Conservation (phyloP, 202 grass and related monocot genomes). For the Musa balbisiana region DNA sequence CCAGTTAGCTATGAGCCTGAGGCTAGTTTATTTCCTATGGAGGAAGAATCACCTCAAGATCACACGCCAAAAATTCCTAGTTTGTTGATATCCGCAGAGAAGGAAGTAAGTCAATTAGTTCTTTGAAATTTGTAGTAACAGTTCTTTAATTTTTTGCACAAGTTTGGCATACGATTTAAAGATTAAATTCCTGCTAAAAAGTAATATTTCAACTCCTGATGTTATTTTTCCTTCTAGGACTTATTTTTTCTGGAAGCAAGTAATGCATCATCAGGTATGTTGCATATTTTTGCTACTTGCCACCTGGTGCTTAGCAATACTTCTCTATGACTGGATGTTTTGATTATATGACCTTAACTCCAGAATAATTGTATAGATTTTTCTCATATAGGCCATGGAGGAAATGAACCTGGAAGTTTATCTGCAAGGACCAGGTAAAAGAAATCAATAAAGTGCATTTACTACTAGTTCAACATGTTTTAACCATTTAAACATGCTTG, state of each 20-base stretch:
- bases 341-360: background rate
- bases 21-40: constrained; percentile 1
- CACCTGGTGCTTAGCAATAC: background rate
- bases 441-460: background rate
- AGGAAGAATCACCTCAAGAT: constrained; percentile 20
- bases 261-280: constrained; percentile 15
- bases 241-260: constrained; percentile 26
- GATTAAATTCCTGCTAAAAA: background rate
- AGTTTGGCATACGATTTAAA: too few species aligned
- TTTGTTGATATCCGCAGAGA: constrained; percentile 35
- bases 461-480: background rate
- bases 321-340: background rate
- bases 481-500: constrained; percentile 1
- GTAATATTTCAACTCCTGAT: background rate
- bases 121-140: background rate
- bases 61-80: constrained; percentile 45
- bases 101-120: constrained; percentile 12
- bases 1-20: constrained; percentile 14
- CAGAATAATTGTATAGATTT: background rate
- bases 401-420: constrained; percentile 49
- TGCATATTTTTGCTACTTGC: background rate
- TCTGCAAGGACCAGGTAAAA: constrained; percentile 82
- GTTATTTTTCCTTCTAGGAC: constrained; percentile 8
- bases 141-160: background rate
- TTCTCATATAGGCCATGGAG: constrained; percentile 38